These are phyloP conservation scores for Alternaria sp. DNA, from an alignment of 2,329 filamentous ascomycete species.

Conservation along the genomic window DNA sequence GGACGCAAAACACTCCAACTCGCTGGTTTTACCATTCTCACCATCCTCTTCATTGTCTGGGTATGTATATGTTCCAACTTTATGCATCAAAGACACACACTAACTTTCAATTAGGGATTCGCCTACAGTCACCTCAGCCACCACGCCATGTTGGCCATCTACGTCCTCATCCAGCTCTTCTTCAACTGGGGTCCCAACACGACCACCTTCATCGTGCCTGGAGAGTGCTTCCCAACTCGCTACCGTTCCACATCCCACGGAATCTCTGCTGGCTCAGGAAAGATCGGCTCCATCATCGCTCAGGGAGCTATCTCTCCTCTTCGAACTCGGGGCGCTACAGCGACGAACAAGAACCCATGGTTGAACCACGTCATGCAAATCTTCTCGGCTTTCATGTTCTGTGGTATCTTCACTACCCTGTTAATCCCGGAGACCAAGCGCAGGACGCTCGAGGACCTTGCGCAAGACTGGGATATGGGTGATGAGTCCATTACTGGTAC, in stretches of 20 bases:
- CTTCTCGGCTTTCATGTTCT: conserved; percentile 80
- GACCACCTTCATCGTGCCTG: conserved; percentile 60
- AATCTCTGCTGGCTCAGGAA: conserved; percentile 57
- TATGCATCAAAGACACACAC: fast-evolving
- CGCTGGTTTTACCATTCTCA: conserved; percentile 41
- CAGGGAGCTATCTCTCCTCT: conserved; percentile 57
- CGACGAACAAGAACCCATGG: conserved; percentile 62
- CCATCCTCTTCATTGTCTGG: conserved; percentile 45
- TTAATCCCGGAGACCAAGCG: conserved; percentile 80
- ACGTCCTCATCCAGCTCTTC: conserved; percentile 58
- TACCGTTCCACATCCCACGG: conserved; percentile 58
- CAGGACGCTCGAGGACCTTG: conserved; percentile 74
- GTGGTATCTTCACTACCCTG: conserved; percentile 70
- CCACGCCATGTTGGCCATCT: conserved; percentile 53
- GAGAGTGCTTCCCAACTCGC: conserved; percentile 58
- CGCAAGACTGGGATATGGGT: conserved; percentile 49
- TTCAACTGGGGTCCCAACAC: conserved; percentile 60
- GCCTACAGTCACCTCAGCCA: conserved; percentile 44
- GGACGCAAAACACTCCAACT: conserved; percentile 58
- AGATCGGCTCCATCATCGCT: conserved; percentile 58
- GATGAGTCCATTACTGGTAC: conserved; percentile 40
- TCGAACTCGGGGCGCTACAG: conserved; percentile 56
- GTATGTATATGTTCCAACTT: conserved; percentile 5
- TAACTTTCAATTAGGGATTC: conserved; percentile 25
- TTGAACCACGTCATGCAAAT: conserved; percentile 78